A percentile compares a stretch with the other conserved stretches of the same genome.
Evolutionary conservation across 208 protist genomes (phyloP).

Genomic region (Leishmania lainsoni): DNA sequence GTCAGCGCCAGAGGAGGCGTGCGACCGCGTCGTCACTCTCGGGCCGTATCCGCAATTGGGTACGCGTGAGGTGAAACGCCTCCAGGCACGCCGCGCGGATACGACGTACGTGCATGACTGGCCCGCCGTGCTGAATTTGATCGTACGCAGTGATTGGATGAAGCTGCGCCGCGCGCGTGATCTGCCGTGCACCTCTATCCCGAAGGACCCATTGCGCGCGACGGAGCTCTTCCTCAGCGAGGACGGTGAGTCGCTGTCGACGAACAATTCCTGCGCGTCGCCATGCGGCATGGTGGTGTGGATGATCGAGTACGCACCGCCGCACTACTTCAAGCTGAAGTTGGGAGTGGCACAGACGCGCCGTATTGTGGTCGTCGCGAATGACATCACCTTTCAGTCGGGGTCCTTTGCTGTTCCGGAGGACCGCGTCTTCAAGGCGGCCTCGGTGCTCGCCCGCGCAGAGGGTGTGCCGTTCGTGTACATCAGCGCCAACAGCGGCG

Average conservation of each 20-base stretch:
- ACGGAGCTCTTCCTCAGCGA: slow-evolving; percentile 59
- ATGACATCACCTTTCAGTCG: slow-evolving; percentile 97
- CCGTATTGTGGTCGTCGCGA: slow-evolving; percentile 96
- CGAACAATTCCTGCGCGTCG: slow-evolving; percentile 17
- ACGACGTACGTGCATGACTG: slow-evolving; percentile 98
- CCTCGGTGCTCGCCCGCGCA: slow-evolving; percentile 84
- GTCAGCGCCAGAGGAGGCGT: slow-evolving; percentile 17
- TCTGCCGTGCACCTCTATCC: slow-evolving; percentile 37
- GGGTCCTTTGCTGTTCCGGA: slow-evolving; percentile 97
- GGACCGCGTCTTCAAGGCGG: slow-evolving; percentile 93
- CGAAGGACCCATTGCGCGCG: slow-evolving; percentile 33
- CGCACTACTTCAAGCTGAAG: slow-evolving; percentile 81
- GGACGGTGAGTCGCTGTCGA: slow-evolving; percentile 35
- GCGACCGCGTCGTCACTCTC: slow-evolving; percentile 23
- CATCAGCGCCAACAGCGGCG: slow-evolving; percentile 97
- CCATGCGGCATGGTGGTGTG: slow-evolving; percentile 96
- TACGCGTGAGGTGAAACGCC: slow-evolving; percentile 74
- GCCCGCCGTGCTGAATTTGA: slow-evolving; percentile 87
- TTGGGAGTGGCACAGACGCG: slow-evolving; percentile 43
- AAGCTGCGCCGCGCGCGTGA: slow-evolving; percentile 39
- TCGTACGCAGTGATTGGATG: slow-evolving; percentile 84
- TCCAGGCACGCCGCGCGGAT: slow-evolving; percentile 75
- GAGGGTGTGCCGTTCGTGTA: slow-evolving; percentile 96
- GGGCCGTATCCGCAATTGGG: slow-evolving; percentile 78
- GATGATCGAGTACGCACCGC: slow-evolving; percentile 89